Evolutionary conservation across 176 grass and related monocot species (phyloP).

Genomic region (Oryza glaberrima): DNA sequence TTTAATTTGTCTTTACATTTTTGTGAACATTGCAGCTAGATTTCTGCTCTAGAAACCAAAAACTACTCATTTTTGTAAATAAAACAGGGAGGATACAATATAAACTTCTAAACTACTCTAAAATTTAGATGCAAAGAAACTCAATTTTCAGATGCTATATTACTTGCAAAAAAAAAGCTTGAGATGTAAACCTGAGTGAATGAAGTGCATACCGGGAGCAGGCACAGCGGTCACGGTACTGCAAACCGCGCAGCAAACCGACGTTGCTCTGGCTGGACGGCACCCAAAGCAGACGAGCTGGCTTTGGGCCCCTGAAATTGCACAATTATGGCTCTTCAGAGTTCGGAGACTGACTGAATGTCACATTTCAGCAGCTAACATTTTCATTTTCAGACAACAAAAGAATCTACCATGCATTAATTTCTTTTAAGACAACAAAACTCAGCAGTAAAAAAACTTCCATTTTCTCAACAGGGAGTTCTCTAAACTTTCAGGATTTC

Average conservation of each 20-base stretch:
- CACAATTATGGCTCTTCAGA: neutral
- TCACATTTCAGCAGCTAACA: neutral
- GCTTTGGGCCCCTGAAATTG: conserved; percentile 71
- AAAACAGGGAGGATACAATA: neutral
- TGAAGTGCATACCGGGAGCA: conserved; percentile 66
- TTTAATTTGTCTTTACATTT: conserved; percentile 8
- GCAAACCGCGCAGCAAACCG: conserved; percentile 93
- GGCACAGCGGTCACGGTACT: conserved; percentile 89
- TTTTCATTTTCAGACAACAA: conserved; percentile 1
- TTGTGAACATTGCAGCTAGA: neutral
- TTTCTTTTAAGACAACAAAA: neutral
- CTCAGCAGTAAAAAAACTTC: conserved; percentile 25
- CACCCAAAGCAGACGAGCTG: conserved; percentile 94
- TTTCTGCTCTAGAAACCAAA: neutral
- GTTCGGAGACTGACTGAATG: neutral
- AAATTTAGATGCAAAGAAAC: neutral
- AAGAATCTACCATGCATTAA: neutral
- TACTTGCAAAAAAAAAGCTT: neutral
- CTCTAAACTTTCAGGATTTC: neutral
- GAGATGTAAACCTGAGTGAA: conserved; percentile 23
- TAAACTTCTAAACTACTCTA: neutral
- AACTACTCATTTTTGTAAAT: neutral
- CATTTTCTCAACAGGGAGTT: neutral
- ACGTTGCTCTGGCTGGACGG: conserved; percentile 83
- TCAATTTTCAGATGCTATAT: conserved; percentile 27